Evolutionary conservation across 495 filamentous ascomycete genomes (phyloP), one percentile per base, ranked within the genome.

Genomic region (Barbatosphaeria neglecta): DNA sequence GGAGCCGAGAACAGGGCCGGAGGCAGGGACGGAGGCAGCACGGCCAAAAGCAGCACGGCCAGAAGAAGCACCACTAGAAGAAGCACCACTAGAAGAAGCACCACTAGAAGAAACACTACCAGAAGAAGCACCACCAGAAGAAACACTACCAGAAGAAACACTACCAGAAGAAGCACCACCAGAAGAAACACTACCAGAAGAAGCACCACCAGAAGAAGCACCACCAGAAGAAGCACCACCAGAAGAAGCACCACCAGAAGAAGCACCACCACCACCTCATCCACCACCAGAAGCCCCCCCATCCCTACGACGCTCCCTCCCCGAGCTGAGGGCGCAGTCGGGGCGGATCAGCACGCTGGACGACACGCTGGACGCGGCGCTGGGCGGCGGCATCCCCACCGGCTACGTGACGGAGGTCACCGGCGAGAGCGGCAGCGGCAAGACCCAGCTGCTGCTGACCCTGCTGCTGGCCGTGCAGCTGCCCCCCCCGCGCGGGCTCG

Each of bases 341-440:
- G 69, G 64, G 45, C 72, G 65, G 39, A 86, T 96, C 64, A 94
- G 84, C 67, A 90, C 87, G 6, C 69, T 90, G 18, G 86, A 95
- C 64, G 68, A 77, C 25, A 57, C 61, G 10, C 68, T 98, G 13
- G 89, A 98, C 72, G 64, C 58, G 10, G 75, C 83, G 4, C 70
- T 98, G 23, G 80, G 76, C 52, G 93, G 93, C 44, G 93, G 93
- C n/a, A 77, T 98, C 37, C 84, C 83, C 2, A 73, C 80, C 2
- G 83, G 86, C 37, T 84, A 86, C 60, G 68, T 98, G 51, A 90
- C 87, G 17, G 92, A 98, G 56, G 72, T 98, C 45, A 88, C 86
- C 3, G 93, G 93, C 31, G 92, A 96, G 68, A 95, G 87, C 64
- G 92, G 89, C 56, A 83, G 85, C 53, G 92, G 92, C 57, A 98